phyloP scores from a whole-genome alignment of 1,284 basidiomycete species.

The Ustilago nuda region DNA sequence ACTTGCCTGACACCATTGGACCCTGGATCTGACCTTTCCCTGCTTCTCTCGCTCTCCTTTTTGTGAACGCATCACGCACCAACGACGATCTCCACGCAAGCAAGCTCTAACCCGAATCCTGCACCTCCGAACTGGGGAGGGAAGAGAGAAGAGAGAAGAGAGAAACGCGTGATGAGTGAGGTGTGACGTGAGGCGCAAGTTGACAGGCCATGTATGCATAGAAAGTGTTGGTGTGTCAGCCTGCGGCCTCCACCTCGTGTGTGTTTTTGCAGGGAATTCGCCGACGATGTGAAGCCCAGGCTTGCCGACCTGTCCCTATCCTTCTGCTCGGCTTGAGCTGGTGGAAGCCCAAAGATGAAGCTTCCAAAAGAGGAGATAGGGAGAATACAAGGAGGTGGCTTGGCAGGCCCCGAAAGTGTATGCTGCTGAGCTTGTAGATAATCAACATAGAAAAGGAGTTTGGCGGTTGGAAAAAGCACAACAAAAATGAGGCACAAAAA shows the following conservation, averaged over 20 bases:
- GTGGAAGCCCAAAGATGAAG: no score
- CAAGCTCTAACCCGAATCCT: neutral
- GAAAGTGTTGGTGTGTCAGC: neutral
- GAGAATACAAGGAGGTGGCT: no score
- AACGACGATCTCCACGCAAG: neutral
- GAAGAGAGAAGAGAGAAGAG: neutral
- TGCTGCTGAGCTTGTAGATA: no score
- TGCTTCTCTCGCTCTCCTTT: neutral
- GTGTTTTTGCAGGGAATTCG: no score
- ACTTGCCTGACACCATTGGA: constrained; percentile 8
- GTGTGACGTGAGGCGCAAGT: constrained; percentile 14
- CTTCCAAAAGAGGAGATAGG: no score
- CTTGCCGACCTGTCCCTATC: neutral
- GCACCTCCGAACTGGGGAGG: neutral
- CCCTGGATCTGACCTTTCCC: constrained; percentile 1
- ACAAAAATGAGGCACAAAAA: neutral
- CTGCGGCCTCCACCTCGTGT: neutral
- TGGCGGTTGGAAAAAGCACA: neutral
- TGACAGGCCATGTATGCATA: constrained; percentile 5
- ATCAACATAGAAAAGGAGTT: neutral
- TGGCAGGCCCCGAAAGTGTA: no score
- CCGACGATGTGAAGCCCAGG: no score
- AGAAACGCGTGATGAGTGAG: constrained; percentile 23
- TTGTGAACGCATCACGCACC: neutral
- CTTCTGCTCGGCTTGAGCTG: neutral